Evolutionary conservation across 2,329 filamentous ascomycete species (phyloP).

Genomic region (Aspergillus sp.): DNA sequence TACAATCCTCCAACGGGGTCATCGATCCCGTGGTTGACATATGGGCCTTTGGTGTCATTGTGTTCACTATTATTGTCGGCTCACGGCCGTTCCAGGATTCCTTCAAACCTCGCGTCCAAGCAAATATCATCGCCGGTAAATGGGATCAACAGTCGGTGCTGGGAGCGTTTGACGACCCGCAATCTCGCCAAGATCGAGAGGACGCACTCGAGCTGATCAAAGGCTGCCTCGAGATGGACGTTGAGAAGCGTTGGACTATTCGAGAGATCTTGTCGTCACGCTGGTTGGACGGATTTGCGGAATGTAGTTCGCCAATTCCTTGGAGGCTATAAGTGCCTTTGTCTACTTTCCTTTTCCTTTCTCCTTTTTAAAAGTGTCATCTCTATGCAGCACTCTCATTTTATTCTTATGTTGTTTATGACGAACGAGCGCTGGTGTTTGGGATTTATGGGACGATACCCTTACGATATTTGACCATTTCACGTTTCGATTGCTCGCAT

Average conservation of each 20-base stretch:
- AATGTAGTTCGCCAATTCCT: slow-evolving; percentile 22
- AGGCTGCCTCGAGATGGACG: slow-evolving; percentile 54
- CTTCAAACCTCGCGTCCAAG: slow-evolving; percentile 52
- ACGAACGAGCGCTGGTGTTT: slow-evolving; percentile 17
- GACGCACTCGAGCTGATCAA: slow-evolving; percentile 51
- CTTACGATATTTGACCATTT: too few relatives aligned
- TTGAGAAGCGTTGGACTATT: slow-evolving; percentile 51
- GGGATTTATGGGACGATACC: too few relatives aligned
- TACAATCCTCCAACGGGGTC: slow-evolving; percentile 33
- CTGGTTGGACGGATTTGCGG: slow-evolving; percentile 46
- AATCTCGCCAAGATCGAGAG: slow-evolving; percentile 36
- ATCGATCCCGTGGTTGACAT: slow-evolving; percentile 54
- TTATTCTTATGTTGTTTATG: background rate
- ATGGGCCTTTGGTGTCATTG: slow-evolving; percentile 60
- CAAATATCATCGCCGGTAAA: slow-evolving; percentile 53
- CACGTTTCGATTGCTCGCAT: background rate
- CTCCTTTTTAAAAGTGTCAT: slow-evolving; percentile 3
- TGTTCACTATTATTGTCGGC: slow-evolving; percentile 56
- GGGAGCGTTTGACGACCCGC: slow-evolving; percentile 32
- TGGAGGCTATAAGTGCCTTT: slow-evolving; percentile 30
- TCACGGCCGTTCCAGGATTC: slow-evolving; percentile 56
- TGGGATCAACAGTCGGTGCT: slow-evolving; percentile 51
- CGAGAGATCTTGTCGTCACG: slow-evolving; percentile 47
- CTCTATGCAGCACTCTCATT: background rate
- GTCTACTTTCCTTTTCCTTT: slow-evolving; percentile 5